Evolutionary conservation across 1,284 basidiomycete species (phyloP), one percentile per base, ranked within the genome.

Genomic region (Tremellales sp.): DNA sequence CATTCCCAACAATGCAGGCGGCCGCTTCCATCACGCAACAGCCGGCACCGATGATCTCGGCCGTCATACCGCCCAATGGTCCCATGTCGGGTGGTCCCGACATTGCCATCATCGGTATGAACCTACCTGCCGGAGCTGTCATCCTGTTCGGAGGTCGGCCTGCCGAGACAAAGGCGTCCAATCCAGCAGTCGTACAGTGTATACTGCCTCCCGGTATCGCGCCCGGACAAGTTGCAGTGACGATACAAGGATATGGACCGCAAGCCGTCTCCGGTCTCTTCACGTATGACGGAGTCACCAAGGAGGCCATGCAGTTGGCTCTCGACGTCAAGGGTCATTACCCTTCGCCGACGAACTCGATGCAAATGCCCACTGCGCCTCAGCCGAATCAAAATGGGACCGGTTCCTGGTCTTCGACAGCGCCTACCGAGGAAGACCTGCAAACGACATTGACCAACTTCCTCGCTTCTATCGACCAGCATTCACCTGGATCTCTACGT

Each of bases 61-160:
- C 75, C 43, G 81, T 96, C 42, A 91, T 99, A 51, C 96, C 94
- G 0, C 84, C 85, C 45, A 84, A 86, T 60, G 94, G 96, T 6
- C 93, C 94, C 6, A 89, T 87, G 15, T 83, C 85, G 46, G 94
- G 94, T 26, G 96, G 96, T 1, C 90, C 90, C 57, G 91, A 96
- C 70, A 87, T 99, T 21, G 98, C 96, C 0, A 79, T 98, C 4
- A 82, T 97, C 2, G 96, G 96, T 6, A 82, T 86, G 40, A 87
- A 90, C 67, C 97, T 99, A 76, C 62, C 70, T 15, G 76, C 74
- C 11, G 77, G 76, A 31, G 70, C 79, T 43, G 73, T 84, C 46
- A 89, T 90, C 63, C 77, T 91, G 5, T 98, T 98, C 72, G 94
- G 94, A 25, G 89, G 88, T 56, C 79, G 84, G 4, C 75, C 83